These are phyloP conservation scores for Beauveria rudraprayagi DNA, from an alignment of 2,329 filamentous ascomycete species.

Conservation along the genomic window DNA sequence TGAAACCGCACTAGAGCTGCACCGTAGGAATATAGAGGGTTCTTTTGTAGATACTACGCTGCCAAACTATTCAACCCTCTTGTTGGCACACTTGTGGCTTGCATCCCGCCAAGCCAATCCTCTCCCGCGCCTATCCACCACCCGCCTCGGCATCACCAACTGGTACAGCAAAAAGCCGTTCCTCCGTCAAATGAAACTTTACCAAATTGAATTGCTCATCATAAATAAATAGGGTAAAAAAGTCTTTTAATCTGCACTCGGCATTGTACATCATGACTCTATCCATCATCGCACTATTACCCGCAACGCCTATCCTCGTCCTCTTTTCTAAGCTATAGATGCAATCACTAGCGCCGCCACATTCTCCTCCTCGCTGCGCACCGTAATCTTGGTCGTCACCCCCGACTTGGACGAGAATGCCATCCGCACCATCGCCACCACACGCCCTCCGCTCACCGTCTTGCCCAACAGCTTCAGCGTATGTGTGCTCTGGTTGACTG, in stretches of 20 bases:
- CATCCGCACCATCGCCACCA: slow-evolving; percentile 84
- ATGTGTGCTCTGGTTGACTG: slow-evolving; percentile 81
- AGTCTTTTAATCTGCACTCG: background rate
- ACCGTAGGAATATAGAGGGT: background rate
- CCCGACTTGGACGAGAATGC: slow-evolving; percentile 87
- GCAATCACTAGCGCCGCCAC: slow-evolving; percentile 78
- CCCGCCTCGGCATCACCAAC: background rate
- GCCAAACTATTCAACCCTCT: too few species aligned
- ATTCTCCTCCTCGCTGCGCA: slow-evolving; percentile 86
- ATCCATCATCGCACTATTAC: slow-evolving; percentile 27
- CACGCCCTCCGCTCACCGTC: slow-evolving; percentile 82
- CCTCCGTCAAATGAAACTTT: too few species aligned
- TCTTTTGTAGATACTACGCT: background rate
- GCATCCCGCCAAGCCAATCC: too few species aligned
- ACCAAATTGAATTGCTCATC: too few species aligned
- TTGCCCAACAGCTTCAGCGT: slow-evolving; percentile 94
- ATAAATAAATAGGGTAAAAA: background rate
- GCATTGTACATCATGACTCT: slow-evolving; percentile 11
- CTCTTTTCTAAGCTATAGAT: slow-evolving; percentile 60
- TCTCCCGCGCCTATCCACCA: too few species aligned
- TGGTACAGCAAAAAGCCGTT: background rate
- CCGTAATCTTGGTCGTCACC: slow-evolving; percentile 91
- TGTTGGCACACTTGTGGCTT: too few species aligned
- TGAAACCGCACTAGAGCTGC: too few species aligned
- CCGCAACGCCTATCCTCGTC: slow-evolving; percentile 26